Base-by-base conservation (phyloP, 1,284 basidiomycete species). In the Ceratobasidium sp. region DNA sequence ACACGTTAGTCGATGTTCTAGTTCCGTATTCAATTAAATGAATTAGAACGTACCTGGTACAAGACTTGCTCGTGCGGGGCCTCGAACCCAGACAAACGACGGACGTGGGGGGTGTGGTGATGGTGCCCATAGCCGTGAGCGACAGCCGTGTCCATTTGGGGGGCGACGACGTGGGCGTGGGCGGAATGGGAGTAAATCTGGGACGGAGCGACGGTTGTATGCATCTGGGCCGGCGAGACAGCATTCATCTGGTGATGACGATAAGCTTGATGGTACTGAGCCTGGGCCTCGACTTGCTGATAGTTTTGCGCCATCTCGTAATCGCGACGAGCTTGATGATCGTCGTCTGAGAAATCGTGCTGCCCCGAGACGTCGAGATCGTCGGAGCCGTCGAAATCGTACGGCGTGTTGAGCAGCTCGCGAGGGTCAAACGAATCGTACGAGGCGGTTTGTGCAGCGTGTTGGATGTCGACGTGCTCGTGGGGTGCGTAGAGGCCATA, bases 401-500 rank as follows among this genome's bases (percentile, higher is more conserved):
- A 37, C 15, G 49, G 29, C 29, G 67, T 37, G 17, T 22, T 34
- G 67, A 69, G 67, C 25, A 29, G 22, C 3, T 29, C 34, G 1
- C 44, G 11, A 8, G 17, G 3, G 7, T 69, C 51, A 7, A 22
- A 13, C 64, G 22, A 9, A 5, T 9, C 52, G 1, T 66, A 44
- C 4, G 0, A 25, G 19, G 43, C 56, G 11, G 3, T 44, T 46
- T 71, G 56, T 71, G 54, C 1, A n/a, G n/a, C n/a, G n/a, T n/a
- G n/a, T n/a, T n/a, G n/a, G n/a, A n/a, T n/a, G n/a, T 61, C 22
- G 15, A 22, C 40, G 44, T 71, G 69, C 4, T 40, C 52, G 1
- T 34, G 17, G 56, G 69, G 69, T 1, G 52, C 37, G 22, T 59
- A 71, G 15, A 56, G 46, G 3, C 56, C 69, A 43, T 71, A 71